These are phyloP conservation scores for Debaryomyces tyrocola DNA, from an alignment of 805 yeast genomes.

Conservation along the genomic window DNA sequence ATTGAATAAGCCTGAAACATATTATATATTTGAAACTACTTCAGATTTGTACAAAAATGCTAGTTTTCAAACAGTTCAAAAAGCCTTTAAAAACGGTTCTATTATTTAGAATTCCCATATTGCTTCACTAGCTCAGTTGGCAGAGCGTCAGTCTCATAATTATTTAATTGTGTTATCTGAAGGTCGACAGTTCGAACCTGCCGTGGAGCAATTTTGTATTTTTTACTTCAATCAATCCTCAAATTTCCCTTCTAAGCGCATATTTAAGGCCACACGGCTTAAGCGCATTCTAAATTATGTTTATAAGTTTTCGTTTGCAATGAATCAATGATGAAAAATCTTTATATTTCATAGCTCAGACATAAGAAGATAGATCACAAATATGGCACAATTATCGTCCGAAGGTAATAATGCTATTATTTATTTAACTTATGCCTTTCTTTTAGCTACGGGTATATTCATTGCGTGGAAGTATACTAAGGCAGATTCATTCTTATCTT, in stretches of 20 bases:
- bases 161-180: conserved; percentile 33
- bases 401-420: conserved; percentile 46
- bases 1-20: too few relatives aligned
- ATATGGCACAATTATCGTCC: conserved; percentile 31
- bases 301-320: not conserved
- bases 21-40: too few relatives aligned
- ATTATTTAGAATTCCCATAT: not conserved
- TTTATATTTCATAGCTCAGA: too few relatives aligned
- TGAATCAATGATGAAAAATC: too few relatives aligned
- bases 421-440: conserved; percentile 39
- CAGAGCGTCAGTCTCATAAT: conserved; percentile 25
- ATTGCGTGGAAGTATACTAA: conserved; percentile 58
- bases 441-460: conserved; percentile 39
- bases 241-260: not conserved
- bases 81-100: too few relatives aligned
- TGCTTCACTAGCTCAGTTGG: conserved; percentile 22
- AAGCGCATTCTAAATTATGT: not conserved
- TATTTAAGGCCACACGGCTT: not conserved
- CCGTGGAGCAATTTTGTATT: conserved; percentile 40
- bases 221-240: conserved; percentile 10
- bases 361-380: too few relatives aligned
- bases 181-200: conserved; percentile 51
- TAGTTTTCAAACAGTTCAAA: too few relatives aligned
- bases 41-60: too few relatives aligned
- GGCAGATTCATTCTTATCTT: conserved; percentile 62